These are phyloP conservation scores for Aureococcus anophagefferens DNA, from an alignment of 108 stramenopile species.

Conservation along the genomic window DNA sequence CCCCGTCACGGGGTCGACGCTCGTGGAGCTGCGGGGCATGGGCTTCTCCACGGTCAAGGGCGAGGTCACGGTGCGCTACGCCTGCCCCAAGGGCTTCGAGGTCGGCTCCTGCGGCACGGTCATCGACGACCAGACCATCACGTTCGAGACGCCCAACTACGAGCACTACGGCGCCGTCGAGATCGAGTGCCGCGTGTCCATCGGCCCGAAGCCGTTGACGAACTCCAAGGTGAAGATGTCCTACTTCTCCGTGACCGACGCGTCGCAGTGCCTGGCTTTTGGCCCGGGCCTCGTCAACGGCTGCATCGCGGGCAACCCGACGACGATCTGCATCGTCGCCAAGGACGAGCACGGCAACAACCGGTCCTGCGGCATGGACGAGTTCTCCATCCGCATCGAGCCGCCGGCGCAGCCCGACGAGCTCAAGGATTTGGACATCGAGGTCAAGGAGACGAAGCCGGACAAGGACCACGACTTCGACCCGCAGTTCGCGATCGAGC, in stretches of 20 bases:
- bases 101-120: slow-evolving; percentile 31
- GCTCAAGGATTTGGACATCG: slow-evolving; percentile 3
- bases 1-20: slow-evolving; percentile 57
- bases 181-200: slow-evolving; percentile 49
- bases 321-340: slow-evolving; percentile 56
- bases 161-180: slow-evolving; percentile 47
- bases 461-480: slow-evolving; percentile 10
- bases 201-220: slow-evolving; percentile 54
- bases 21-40: slow-evolving; percentile 39
- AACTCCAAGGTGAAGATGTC: slow-evolving; percentile 44
- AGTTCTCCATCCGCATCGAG: slow-evolving; percentile 40
- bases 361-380: slow-evolving; percentile 64
- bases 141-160: slow-evolving; percentile 53
- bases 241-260: slow-evolving; percentile 62
- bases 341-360: slow-evolving; percentile 45
- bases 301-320: slow-evolving; percentile 27
- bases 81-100: slow-evolving; percentile 55
- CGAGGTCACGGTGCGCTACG: slow-evolving; percentile 42
- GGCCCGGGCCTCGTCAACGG: slow-evolving; percentile 62
- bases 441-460: slow-evolving; percentile 32
- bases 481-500: neutral
- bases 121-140: slow-evolving; percentile 36
- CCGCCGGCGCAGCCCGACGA: slow-evolving; percentile 7
- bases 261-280: slow-evolving; percentile 52
- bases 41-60: slow-evolving; percentile 41